Percentiles rank a stretch among this genome's conserved stretches.
Evolutionary conservation across 2,329 filamentous ascomycete genomes (phyloP).

Genomic region (Stemphylium vesicarium): DNA sequence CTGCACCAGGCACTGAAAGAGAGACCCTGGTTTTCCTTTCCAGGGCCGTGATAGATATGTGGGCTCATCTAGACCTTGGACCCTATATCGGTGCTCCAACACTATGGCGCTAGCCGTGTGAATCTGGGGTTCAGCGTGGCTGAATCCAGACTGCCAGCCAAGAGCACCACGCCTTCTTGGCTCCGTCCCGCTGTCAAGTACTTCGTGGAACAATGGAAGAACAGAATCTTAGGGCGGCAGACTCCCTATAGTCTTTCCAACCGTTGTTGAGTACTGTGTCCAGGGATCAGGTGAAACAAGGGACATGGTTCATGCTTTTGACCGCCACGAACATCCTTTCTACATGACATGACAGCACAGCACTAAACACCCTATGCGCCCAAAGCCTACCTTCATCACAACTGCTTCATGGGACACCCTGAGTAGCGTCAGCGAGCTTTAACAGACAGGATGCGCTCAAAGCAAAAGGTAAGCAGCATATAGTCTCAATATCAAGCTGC

Average conservation of each 20-base stretch:
- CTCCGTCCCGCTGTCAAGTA: constrained; percentile 24
- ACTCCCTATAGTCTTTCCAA: neutral
- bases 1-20: neutral
- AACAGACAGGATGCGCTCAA: constrained; percentile 3
- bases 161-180: constrained; percentile 36
- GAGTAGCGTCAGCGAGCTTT: constrained; percentile 4
- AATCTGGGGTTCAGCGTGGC: constrained; percentile 37
- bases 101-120: constrained; percentile 13
- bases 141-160: constrained; percentile 44
- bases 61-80: constrained; percentile 1
- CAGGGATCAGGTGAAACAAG: constrained; percentile 7
- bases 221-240: neutral
- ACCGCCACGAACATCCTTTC: constrained; percentile 12
- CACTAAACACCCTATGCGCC: neutral
- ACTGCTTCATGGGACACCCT: constrained; percentile 8
- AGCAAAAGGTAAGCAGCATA: constrained; percentile 4
- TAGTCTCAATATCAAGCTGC: constrained; percentile 2
- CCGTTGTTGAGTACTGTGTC: neutral
- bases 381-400: constrained; percentile 6
- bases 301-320: constrained; percentile 2
- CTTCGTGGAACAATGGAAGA: constrained; percentile 12
- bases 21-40: neutral
- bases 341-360: constrained; percentile 1
- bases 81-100: constrained; percentile 4
- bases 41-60: neutral